Conservation (phyloP, 2,329 filamentous ascomycete species). For the Neofusicoccum sp. region DNA sequence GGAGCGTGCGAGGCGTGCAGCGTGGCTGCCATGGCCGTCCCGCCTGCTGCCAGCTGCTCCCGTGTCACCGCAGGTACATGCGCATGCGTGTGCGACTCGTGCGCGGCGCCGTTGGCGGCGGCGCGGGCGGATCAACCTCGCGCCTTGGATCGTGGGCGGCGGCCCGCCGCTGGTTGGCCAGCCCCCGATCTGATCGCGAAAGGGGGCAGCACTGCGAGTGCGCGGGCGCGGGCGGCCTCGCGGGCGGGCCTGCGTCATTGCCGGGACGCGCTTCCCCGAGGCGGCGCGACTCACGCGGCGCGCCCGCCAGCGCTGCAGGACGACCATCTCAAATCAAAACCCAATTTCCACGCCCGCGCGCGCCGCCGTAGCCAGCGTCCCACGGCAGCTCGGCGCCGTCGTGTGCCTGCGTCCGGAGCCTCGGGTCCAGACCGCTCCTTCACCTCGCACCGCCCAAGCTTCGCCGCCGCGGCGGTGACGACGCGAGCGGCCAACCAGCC, state of each 20-base stretch:
- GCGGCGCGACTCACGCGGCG: neutral
- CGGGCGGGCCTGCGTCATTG: conserved; percentile 14
- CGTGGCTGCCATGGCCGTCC: conserved; percentile 23
- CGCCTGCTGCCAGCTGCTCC: conserved; percentile 17
- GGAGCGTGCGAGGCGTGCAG: conserved; percentile 22
- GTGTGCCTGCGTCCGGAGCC: neutral
- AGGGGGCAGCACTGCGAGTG: conserved; percentile 6
- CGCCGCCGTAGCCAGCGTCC: neutral
- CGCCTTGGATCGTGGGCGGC: conserved; percentile 8
- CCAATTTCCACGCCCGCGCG: conserved; percentile 1
- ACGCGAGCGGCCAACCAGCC: conserved; percentile 11
- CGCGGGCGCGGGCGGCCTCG: neutral
- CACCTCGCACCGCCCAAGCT: conserved; percentile 6
- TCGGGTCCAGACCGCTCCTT: conserved; percentile 20
- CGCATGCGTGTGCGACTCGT: conserved; percentile 13
- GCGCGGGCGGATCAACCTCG: conserved; percentile 8
- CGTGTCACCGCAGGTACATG: conserved; percentile 11
- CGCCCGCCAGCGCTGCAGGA: neutral
- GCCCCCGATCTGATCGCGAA: conserved; percentile 12
- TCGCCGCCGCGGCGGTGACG: conserved; percentile 7
- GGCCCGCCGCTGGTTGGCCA: conserved; percentile 1
- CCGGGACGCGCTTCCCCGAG: conserved; percentile 10
- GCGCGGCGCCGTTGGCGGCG: neutral
- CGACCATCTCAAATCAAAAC: neutral
- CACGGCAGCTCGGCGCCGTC: neutral